Conservation (phyloP, 352 stramenopile genomes). For the Pythium plurisporium region DNA sequence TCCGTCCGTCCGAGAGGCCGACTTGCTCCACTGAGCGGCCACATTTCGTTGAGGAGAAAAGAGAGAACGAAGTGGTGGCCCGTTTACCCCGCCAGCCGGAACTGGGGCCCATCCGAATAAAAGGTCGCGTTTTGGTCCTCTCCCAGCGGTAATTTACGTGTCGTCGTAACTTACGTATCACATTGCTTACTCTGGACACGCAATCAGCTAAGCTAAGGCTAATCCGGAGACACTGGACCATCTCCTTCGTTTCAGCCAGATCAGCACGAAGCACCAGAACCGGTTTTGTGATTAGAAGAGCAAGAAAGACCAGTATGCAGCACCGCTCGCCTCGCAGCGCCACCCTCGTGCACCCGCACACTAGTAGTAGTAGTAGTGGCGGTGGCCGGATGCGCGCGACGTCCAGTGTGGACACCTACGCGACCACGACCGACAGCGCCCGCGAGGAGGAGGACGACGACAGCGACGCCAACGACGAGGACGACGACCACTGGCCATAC, state of each 20-base stretch:
- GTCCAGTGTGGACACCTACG: background rate
- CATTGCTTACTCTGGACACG: too few species aligned
- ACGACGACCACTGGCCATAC: background rate
- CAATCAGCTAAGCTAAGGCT: too few species aligned
- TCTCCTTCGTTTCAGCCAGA: too few species aligned
- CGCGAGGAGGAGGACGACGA: background rate
- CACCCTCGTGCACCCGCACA: background rate
- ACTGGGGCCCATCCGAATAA: background rate
- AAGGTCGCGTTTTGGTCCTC: too few species aligned
- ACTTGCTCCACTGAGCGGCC: background rate
- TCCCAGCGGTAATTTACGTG: too few species aligned
- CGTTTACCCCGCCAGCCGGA: too few species aligned
- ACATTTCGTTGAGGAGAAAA: conserved; percentile 11
- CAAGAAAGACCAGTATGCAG: too few species aligned
- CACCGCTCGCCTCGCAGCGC: background rate
- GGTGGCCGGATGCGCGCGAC: background rate
- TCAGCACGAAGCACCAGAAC: too few species aligned
- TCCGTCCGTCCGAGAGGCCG: background rate
- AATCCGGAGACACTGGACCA: too few species aligned
- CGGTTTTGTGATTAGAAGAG: too few species aligned
- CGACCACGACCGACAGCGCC: background rate
- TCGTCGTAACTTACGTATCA: too few species aligned
- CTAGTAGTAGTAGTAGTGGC: background rate
- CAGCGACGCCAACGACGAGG: background rate
- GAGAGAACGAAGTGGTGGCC: conserved; percentile 3